A percentile compares a stretch with the other conserved stretches of the same genome.
Conservation (phyloP, 73 alveolate species). For the Stentor roeselii region DNA sequence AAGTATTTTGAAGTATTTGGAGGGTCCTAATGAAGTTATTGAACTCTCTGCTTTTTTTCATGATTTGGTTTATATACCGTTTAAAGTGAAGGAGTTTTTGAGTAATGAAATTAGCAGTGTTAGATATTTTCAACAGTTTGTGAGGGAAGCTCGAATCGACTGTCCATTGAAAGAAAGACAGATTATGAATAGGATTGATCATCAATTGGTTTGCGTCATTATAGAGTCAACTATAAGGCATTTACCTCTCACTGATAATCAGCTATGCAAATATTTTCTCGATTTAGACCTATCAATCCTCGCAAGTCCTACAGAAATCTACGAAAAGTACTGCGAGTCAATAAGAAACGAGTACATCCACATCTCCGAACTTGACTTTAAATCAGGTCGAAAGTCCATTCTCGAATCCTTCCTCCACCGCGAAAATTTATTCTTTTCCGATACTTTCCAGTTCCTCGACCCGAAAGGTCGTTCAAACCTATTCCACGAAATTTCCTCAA, state of each 20-base stretch:
- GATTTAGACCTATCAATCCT: slow-evolving; percentile 14
- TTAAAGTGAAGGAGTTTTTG: not conserved
- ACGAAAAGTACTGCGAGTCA: not conserved
- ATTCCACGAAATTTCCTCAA: not conserved
- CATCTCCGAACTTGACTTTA: not conserved
- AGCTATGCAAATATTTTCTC: not conserved
- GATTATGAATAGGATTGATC: no score
- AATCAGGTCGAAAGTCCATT: not conserved
- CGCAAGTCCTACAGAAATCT: not conserved
- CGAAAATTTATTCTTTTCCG: not conserved
- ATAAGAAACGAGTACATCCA: not conserved
- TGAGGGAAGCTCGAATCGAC: not conserved
- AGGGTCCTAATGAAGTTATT: not conserved
- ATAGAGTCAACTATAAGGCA: slow-evolving; percentile 1
- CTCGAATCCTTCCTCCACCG: not conserved
- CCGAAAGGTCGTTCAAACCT: not conserved
- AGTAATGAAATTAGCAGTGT: not conserved
- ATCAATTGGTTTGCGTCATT: not conserved
- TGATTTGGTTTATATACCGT: not conserved
- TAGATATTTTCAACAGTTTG: not conserved
- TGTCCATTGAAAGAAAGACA: not conserved
- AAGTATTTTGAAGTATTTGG: not conserved
- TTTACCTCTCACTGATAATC: not conserved
- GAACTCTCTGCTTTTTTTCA: not conserved
- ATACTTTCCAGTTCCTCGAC: not conserved